Evolutionary conservation across 139 green algal species (phyloP), one percentile per base, ranked within the genome.

Genomic region (Chlamydomonas sp.): DNA sequence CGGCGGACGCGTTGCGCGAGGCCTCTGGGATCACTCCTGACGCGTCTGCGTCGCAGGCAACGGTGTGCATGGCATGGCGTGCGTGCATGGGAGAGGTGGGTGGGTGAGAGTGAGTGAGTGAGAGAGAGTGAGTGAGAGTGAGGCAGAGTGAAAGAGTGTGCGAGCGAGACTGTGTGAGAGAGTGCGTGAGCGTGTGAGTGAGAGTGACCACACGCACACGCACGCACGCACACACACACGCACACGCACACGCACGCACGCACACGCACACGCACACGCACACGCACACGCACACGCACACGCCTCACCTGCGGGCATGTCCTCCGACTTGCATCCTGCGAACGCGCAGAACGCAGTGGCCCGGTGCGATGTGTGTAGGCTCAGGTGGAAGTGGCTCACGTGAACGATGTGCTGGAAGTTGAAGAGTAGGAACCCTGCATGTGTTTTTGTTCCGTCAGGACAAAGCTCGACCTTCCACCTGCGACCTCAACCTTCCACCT

Each of bases 341-440:
- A 80, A 80, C 1, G 75, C 64, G 48, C 75, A 80, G 57, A 80
- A 80, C 26, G 75, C 75, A 0, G 58, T 67, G 10, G 65, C 70
- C 26, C 70, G 65, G 35, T 80, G 75, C 22, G 72, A 67, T 2
- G 71, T 57, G 0, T 43, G 29, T 1, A 76, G 47, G 20, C 69
- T 73, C 0, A 80, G 34, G 47, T 76, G 69, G 16, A 80, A 34
- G 39, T 80, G 75, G 0, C 64, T 66, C 0, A 70, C 50, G 22
- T 58, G 34, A 13, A 80, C 58, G 29, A 73, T 65, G 20, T 77
- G 69, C 2, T 76, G 64, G 64, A 75, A 71, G 49, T 75, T 75
- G 35, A 80, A 76, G 0, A 35, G 54, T 3, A 80, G 43, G 69
- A 72, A 74, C 22, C 67, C 62, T 66, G 33, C 59, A 66, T n/a